Conservation (phyloP, 164 flowering plant genomes). For the Stephania cephalantha region DNA sequence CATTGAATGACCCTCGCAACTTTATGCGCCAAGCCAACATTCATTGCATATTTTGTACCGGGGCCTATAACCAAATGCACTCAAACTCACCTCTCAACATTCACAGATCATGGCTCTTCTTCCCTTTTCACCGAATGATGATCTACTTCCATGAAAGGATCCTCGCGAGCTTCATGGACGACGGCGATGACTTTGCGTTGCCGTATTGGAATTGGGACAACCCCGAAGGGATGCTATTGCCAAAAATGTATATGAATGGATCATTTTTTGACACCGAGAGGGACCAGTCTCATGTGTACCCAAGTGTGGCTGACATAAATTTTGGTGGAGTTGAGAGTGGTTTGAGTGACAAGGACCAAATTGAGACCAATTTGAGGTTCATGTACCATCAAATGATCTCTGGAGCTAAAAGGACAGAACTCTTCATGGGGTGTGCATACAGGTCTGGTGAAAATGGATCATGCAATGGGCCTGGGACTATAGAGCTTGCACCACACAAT, state of each 20-base stretch:
- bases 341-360: too few species aligned
- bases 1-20: slow-evolving; percentile 18
- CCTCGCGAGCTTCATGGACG: slow-evolving; percentile 21
- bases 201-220: slow-evolving; percentile 29
- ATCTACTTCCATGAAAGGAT: slow-evolving; percentile 23
- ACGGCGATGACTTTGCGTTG: slow-evolving; percentile 18
- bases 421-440: slow-evolving; percentile 21
- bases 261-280: neutral
- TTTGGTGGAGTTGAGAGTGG: too few species aligned
- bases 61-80: slow-evolving; percentile 22
- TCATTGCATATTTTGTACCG: slow-evolving; percentile 25
- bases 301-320: neutral
- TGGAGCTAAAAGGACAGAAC: slow-evolving; percentile 19
- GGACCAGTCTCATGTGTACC: neutral
- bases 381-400: slow-evolving; percentile 28
- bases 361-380: slow-evolving; percentile 13
- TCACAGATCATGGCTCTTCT: slow-evolving; percentile 23
- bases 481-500: slow-evolving; percentile 21
- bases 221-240: slow-evolving; percentile 23
- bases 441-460: slow-evolving; percentile 13
- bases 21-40: slow-evolving; percentile 19
- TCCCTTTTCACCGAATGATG: slow-evolving; percentile 20
- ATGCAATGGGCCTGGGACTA: slow-evolving; percentile 17
- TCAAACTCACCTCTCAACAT: slow-evolving; percentile 27
- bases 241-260: neutral